Evolutionary conservation across 176 grass and related monocot species (phyloP).

Genomic region (Triticum aestivum): DNA sequence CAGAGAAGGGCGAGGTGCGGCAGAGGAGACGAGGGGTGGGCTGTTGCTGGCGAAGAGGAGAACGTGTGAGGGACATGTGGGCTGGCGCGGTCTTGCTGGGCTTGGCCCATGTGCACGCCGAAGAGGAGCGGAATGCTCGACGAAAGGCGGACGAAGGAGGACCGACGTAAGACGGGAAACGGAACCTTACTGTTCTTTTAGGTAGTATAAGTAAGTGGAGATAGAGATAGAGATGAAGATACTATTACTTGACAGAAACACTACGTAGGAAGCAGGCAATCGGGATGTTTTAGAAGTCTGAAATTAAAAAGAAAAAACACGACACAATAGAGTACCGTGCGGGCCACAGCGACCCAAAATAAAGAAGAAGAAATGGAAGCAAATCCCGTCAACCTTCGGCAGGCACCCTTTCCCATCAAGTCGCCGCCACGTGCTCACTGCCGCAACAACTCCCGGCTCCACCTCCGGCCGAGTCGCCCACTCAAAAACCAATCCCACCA

Average conservation of each 20-base stretch:
- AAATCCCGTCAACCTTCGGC: conserved; percentile 14
- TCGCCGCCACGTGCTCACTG: conserved; percentile 33
- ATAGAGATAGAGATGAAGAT: too few species aligned
- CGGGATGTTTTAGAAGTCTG: background rate
- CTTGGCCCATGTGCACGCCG: too few species aligned
- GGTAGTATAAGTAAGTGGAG: too few species aligned
- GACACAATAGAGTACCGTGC: background rate
- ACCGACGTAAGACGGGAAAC: too few species aligned
- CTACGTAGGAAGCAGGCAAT: background rate
- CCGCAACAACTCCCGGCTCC: conserved; percentile 21
- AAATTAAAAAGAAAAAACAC: background rate
- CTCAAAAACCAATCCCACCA: background rate
- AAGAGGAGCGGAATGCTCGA: too few species aligned
- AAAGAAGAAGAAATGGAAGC: background rate
- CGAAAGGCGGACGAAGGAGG: too few species aligned
- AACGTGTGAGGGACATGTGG: too few species aligned
- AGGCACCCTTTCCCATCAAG: background rate
- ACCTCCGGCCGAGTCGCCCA: background rate
- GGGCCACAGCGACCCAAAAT: background rate
- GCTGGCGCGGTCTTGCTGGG: too few species aligned
- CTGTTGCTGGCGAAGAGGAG: too few species aligned
- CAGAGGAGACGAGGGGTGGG: too few species aligned
- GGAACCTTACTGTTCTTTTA: too few species aligned
- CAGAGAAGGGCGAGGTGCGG: too few species aligned
- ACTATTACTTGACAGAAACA: background rate